Conservation (phyloP, 805 yeast genomes). For the Candida xyloterini region DNA sequence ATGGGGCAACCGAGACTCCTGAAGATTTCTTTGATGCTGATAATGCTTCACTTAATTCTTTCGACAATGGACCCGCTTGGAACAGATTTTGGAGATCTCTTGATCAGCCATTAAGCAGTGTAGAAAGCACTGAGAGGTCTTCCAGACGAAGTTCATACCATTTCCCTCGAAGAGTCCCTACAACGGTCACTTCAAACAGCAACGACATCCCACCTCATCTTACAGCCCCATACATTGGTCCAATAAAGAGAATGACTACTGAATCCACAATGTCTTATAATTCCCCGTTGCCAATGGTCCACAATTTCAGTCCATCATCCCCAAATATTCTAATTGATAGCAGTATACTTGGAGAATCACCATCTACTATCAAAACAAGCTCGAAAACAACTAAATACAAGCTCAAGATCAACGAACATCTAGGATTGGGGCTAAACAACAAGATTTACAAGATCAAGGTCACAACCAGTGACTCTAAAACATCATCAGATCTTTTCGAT, state of each 20-base stretch:
- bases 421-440: slow-evolving; percentile 18
- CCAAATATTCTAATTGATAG: slow-evolving; percentile 14
- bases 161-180: slow-evolving; percentile 8
- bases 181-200: slow-evolving; percentile 17
- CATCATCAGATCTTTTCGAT: slow-evolving; percentile 8
- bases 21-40: slow-evolving; percentile 34
- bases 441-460: slow-evolving; percentile 28
- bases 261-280: slow-evolving; percentile 10
- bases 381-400: slow-evolving; percentile 16
- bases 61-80: slow-evolving; percentile 33
- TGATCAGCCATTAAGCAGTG: slow-evolving; percentile 29
- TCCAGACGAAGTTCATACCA: slow-evolving; percentile 23
- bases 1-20: slow-evolving; percentile 27
- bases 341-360: slow-evolving; percentile 1
- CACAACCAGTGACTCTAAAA: slow-evolving; percentile 6
- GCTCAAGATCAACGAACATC: slow-evolving; percentile 21
- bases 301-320: slow-evolving; percentile 9
- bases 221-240: slow-evolving; percentile 22
- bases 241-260: slow-evolving; percentile 6
- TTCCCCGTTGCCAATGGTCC: neutral
- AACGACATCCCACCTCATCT: slow-evolving; percentile 17
- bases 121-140: slow-evolving; percentile 24
- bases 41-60: slow-evolving; percentile 12
- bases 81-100: slow-evolving; percentile 33
- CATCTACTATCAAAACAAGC: neutral